Percentiles rank a stretch among this genome's conserved stretches.
Conservation (phyloP, 2,329 filamentous ascomycete genomes). For the Aspergillus amoenus region DNA sequence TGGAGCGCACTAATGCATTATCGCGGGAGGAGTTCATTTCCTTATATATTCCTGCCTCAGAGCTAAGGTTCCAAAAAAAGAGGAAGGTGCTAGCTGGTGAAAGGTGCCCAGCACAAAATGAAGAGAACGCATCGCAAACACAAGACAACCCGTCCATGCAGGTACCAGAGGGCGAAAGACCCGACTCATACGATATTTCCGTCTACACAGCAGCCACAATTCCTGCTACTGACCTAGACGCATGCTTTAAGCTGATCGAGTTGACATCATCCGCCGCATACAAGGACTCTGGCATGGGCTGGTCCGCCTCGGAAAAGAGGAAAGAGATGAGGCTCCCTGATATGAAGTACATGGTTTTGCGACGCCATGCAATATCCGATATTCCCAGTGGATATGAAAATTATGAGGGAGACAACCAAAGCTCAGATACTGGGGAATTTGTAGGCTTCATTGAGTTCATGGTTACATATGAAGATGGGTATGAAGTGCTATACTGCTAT, state of each 20-base stretch:
- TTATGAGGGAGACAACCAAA: neutral
- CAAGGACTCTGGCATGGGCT: conserved; percentile 52
- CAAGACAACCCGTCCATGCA: neutral
- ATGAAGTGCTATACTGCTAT: conserved; percentile 63
- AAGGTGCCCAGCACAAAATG: neutral
- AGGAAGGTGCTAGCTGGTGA: neutral
- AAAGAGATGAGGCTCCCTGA: conserved; percentile 59
- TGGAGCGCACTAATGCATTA: conserved; percentile 46
- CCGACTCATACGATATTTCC: conserved; percentile 18
- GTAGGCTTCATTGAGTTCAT: conserved; percentile 55
- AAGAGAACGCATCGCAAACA: neutral
- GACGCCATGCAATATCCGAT: conserved; percentile 11
- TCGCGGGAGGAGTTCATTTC: conserved; percentile 39
- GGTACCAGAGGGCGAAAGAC: neutral
- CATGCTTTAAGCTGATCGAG: conserved; percentile 55
- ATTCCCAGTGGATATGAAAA: neutral
- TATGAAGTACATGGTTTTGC: conserved; percentile 59
- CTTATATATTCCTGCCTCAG: conserved; percentile 28
- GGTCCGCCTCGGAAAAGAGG: conserved; percentile 54
- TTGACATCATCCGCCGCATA: conserved; percentile 56
- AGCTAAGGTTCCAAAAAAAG: conserved; percentile 1
- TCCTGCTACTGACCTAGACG: conserved; percentile 41
- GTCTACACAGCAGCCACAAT: conserved; percentile 40
- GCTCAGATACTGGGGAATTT: conserved; percentile 15
- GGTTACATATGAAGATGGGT: conserved; percentile 56